Evolutionary conservation across 2,329 filamentous ascomycete genomes (phyloP), one percentile per base, ranked within the genome.

Genomic region (Diplodia sapinea): DNA sequence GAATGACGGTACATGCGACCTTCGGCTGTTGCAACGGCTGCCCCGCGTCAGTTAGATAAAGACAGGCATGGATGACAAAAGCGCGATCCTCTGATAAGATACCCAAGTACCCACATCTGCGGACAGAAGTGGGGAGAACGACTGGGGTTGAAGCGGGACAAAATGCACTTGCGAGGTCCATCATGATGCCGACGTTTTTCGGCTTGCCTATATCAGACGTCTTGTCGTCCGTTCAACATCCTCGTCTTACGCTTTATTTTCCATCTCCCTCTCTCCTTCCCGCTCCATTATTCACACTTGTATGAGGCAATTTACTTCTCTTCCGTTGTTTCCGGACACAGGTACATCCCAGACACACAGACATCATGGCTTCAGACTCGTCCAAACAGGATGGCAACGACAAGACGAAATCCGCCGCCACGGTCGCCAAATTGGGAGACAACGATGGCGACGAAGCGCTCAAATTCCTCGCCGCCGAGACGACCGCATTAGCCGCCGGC

Each of bases 391-490:
- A 52, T 5, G 49, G 20, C 7, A 43, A 31, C 13, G 38, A 54
- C n/a, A 52, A 13, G n/a, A 54, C 26, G n/a, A 26, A 20, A 17
- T 8, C 23, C 11, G 17, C 36, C 13, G 43, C 31, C 31, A 33
- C 31, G 31, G 8, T 64, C n/a, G 31, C 26, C 40, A 69, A 70
- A 17, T 12, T 12, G 11, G 11, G 11, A 38, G 36, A 38, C 36
- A 67, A n/a, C 17, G 43, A 72, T 33, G 73, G 70, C 49, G 74
- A 75, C 57, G 71, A 72, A 20, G 74, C 73, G 0, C 68, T 75
- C 8, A 68, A 70, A 4, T 73, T 75, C 33, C 73, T 75, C 20
- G 54, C 67, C 36, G 65, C 70, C 40, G 68, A 72, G 61, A 68
- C 65, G 4, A 67, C 63, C 11, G 36, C 11, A 11, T 11, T 38